phyloP scores from a whole-genome alignment of 2,329 filamentous ascomycete species.

The Phialemoniopsis sp. region DNA sequence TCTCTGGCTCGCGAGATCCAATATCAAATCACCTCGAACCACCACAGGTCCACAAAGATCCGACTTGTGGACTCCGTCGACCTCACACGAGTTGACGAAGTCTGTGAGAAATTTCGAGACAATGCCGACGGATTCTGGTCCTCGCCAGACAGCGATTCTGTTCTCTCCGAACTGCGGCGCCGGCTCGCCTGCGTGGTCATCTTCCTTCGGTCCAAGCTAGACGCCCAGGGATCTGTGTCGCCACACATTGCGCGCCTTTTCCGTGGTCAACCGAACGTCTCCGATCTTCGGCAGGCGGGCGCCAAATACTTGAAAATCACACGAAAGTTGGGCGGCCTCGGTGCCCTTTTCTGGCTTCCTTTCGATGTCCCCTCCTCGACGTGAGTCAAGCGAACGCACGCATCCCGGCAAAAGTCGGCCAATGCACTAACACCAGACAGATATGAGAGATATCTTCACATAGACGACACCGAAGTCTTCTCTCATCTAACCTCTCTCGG shows the following conservation, averaged over 20 bases:
- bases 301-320: constrained; percentile 28
- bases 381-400: constrained; percentile 15
- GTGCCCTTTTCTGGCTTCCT: constrained; percentile 24
- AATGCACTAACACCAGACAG: constrained; percentile 9
- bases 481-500: constrained; percentile 17
- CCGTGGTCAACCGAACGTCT: constrained; percentile 13
- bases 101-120: constrained; percentile 5
- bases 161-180: constrained; percentile 18
- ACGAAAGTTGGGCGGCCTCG: constrained; percentile 19
- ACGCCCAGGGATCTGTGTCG: constrained; percentile 12
- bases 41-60: constrained; percentile 22
- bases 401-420: too few relatives aligned
- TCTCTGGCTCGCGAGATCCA: constrained; percentile 17
- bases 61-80: constrained; percentile 14
- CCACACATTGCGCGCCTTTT: constrained; percentile 12
- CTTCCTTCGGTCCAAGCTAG: constrained; percentile 21
- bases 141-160: constrained; percentile 1
- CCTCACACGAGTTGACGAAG: constrained; percentile 5
- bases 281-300: constrained; percentile 22
- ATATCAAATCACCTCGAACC: constrained; percentile 16
- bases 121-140: constrained; percentile 20
- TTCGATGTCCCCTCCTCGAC: constrained; percentile 24
- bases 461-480: constrained; percentile 25
- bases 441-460: constrained; percentile 26
- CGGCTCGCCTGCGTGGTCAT: constrained; percentile 21